Evolutionary conservation across 2,329 filamentous ascomycete species (phyloP), one percentile per base, ranked within the genome.

Genomic region (Epicoccum nigrum): DNA sequence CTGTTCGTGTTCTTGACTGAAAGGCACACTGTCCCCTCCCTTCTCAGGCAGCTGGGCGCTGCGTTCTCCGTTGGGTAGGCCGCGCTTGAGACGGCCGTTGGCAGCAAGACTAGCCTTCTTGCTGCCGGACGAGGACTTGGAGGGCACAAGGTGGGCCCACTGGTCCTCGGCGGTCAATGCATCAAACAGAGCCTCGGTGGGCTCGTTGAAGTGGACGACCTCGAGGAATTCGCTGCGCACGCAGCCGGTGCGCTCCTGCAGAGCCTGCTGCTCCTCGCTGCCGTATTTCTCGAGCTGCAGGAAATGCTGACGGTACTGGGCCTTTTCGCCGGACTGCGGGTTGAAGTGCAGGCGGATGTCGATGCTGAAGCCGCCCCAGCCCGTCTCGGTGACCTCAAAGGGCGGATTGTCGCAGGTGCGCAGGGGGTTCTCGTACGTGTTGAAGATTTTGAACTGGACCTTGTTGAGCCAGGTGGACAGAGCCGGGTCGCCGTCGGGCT

Each of bases 351-450:
- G 82, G 70, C 96, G 92, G 70, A 99, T 88, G 57, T 92, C 90
- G 67, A 99, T 95, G 72, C 94, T 91, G 77, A 99, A 99, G 76
- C 97, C 94, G 67, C 94, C 94, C 90, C 95, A 99, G 40, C 94
- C 94, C 0, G 94, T 97, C 75, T 97, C 94, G 56, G 85, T 84
- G 55, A 97, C 88, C 67, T 90, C 81, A 67, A 97, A 99, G 9
- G 80, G 92, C 68, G 89, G 84, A 54, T 85, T 84, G 67, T 96
- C 92, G 58, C 67, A 69, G 25, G 67, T 96, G 63, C 94, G 88
- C 17, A 94, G 83, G 50, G 89, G 89, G 74, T 97, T 96, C 21
- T 91, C 87, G 72, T 97, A 97, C 8, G 93, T 97, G 74, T 97
- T 92, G 80, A 97, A 93, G 13, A 99, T 85, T 75, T 97, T 97